Base-by-base conservation (phyloP, 768 basidiomycete species). In the Russula sp. region DNA sequence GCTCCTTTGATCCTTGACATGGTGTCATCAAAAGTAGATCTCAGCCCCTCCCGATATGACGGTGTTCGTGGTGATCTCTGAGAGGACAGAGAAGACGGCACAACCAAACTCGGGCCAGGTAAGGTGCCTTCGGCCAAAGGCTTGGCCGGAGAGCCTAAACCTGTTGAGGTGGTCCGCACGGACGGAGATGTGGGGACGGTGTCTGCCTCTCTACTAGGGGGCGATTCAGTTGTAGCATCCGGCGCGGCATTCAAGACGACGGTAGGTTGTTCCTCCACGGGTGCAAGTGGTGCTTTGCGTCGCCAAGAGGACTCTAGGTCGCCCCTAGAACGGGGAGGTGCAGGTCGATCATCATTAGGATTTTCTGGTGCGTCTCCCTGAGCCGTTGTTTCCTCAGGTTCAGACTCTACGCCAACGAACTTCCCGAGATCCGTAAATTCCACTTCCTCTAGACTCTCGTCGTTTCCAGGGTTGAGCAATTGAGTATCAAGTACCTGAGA, bases 1-100 rank as follows among this genome's bases (percentile, higher is more conserved):
- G 86, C 91, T 37, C 89, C 91, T 70, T 87, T 93, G 70, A 94
- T 92, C 47, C 91, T 83, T 6, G 88, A 89, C 82, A 94, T 91
- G 32, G 84, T 82, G 70, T 94, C 89, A 70, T 90, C 84, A 65
- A 93, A 74, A 18, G 89, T 82, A 2, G 89, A 86, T 84, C 91
- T 89, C 35, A 80, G 74, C 20, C 77, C 78, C 54, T 84, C 81
- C 49, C 79, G 75, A 66, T 75, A 82, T 4, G 74, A 70, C 8
- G 71, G 59, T 34, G 72, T 68, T 9, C 68, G 49, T 9, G 72
- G 70, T 14, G 72, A 71, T 27, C 70, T 69, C 55, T 64, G 64
- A 16, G 64, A 51, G 5, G 55, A 37, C 27, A 59, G 51, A 37
- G 34, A 54, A n/a, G 55, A 34, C 14, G 66, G 56, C 13, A 55